Evolutionary conservation across 306 rosid genomes (phyloP), one percentile per base, ranked within the genome.

Genomic region (Lablab purpureus): DNA sequence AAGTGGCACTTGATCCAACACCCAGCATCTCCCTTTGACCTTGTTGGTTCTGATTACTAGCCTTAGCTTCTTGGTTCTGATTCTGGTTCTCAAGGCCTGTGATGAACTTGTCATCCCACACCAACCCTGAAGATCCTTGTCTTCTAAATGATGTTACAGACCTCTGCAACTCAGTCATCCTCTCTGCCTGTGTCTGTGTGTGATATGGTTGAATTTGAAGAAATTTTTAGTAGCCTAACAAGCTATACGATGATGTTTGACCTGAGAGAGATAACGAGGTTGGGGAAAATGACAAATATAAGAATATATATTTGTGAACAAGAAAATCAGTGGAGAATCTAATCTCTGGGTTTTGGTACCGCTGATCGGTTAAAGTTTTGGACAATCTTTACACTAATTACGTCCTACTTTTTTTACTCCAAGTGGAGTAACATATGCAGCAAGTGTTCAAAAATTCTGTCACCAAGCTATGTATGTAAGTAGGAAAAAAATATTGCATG

Each of bases 61-160:
- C 30, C 30, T 54, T 67, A 5, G 58, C 22, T 75, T 50, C 67
- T 6, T 43, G 2, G 23, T 10, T 37, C 64, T 64, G 41, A 1
- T 58, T 58, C 62, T 80, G 76, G 45, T 40, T 40, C 13, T 40
- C 58, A 30, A 60, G 37, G 6, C 12, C 81, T 50, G 81, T 30
- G 7, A 86, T 43, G 80, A 79, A 77, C 76, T 88, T 85, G 81
- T 91, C 89, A 75, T 88, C 90, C 97, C 97, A 93, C 3, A 88
- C 84, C 78, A 84, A 65, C 1, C 97, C 97, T 2, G 94, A 91
- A 0, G 97, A 93, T 1, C 97, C 97, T 73, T 88, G 92, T 80
- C 97, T 87, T 51, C 97, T 84, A 67, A 88, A 93, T 7, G 97
- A 88, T 74, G 92, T 88, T 19, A 83, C 87, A 11, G 97, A 91